Percentiles rank a stretch among this genome's conserved stretches.
These are phyloP conservation scores for Fraxinus pennsylvanica DNA, from an alignment of 257 asterid genomes.

Conservation along the genomic window DNA sequence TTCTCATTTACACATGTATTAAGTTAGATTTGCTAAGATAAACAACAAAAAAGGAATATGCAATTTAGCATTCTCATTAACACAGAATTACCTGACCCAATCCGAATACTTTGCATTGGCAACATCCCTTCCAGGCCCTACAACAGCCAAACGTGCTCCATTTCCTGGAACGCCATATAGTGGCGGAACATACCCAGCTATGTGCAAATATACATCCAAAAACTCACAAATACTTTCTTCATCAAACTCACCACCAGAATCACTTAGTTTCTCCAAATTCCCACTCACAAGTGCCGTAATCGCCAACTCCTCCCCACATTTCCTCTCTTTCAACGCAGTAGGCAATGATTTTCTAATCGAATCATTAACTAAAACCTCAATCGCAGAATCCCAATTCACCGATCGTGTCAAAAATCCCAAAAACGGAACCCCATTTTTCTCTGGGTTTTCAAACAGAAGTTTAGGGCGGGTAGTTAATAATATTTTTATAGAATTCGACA, in stretches of 20 bases:
- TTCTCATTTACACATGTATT: neutral
- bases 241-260: slow-evolving; percentile 31
- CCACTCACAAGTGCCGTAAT: slow-evolving; percentile 78
- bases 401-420: slow-evolving; percentile 31
- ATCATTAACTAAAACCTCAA: slow-evolving; percentile 59
- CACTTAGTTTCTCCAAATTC: slow-evolving; percentile 40
- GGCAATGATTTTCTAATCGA: slow-evolving; percentile 66
- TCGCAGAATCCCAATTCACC: slow-evolving; percentile 51
- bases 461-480: slow-evolving; percentile 50
- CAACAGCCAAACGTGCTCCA: slow-evolving; percentile 74
- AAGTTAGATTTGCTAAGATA: slow-evolving; percentile 8
- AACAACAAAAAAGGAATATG: neutral
- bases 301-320: slow-evolving; percentile 62
- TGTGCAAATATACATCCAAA: slow-evolving; percentile 74
- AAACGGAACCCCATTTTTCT: slow-evolving; percentile 20
- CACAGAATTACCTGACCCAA: slow-evolving; percentile 69
- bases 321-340: slow-evolving; percentile 45
- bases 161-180: slow-evolving; percentile 54
- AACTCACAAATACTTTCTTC: slow-evolving; percentile 43
- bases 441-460: slow-evolving; percentile 41
- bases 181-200: slow-evolving; percentile 65
- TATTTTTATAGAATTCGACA: slow-evolving; percentile 62
- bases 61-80: neutral
- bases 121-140: slow-evolving; percentile 73
- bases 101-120: slow-evolving; percentile 86